Conservation (phyloP, 352 stramenopile genomes). For the Pythium dissotocum region DNA sequence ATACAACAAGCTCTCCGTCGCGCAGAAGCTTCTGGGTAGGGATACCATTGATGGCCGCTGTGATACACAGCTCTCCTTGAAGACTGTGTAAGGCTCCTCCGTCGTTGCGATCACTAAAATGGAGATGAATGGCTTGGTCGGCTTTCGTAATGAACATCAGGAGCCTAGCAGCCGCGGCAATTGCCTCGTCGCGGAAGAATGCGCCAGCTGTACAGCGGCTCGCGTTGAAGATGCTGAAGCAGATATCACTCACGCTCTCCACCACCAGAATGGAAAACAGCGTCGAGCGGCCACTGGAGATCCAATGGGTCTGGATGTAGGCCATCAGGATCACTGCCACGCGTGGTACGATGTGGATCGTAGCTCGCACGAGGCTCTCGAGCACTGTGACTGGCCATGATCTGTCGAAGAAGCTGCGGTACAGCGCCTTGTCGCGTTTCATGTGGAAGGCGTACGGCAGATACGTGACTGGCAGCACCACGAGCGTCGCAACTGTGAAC, state of each 20-base stretch:
- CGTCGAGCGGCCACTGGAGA: background rate
- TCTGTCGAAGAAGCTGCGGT: conserved; percentile 1
- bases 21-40: background rate
- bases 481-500: background rate
- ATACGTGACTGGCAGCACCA: background rate
- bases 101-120: background rate
- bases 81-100: background rate
- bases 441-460: background rate
- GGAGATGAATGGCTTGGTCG: background rate
- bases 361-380: background rate
- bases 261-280: background rate
- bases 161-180: background rate
- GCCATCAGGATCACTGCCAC: background rate
- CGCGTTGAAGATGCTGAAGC: background rate
- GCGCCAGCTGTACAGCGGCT: background rate
- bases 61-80: background rate
- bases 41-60: background rate
- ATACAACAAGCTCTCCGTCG: background rate
- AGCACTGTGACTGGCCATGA: background rate
- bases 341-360: background rate
- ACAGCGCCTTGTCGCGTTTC: conserved; percentile 6
- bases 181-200: background rate
- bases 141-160: background rate
- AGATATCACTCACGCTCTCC: background rate
- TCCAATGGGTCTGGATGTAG: conserved; percentile 4